Base-by-base conservation (phyloP, 1,284 basidiomycete species). In the Tremellales sp. region DNA sequence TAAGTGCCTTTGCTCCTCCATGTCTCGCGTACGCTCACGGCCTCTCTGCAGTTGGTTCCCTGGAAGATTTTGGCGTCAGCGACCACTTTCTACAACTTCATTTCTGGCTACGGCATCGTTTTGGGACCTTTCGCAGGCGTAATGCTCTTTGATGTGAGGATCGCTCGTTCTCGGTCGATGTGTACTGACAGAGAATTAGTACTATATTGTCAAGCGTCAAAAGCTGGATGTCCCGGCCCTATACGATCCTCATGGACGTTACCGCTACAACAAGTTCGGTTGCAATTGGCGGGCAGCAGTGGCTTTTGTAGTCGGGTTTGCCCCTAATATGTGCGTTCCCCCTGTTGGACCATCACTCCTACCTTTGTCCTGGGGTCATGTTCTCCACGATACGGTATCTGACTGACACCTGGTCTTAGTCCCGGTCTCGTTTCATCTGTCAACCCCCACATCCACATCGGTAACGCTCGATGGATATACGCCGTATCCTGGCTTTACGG, bases 241-340 rank as follows among this genome's bases (percentile, higher is more conserved):
- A 16, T 58, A 53, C 45, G 38, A 44, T 16, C 46, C 48, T 14
- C 9, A 40, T n/a, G 53, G 53, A 3, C 49, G 51, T 35, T 58
- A 58, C 51, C 49, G 47, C 22, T 58, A 32, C 29, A 12, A 48
- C 45, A 25, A n/a, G 3, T 16, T 31, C 18, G 81, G 79, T 2
- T 83, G 81, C 81, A 88, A 87, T 68, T 81, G 76, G 72, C 76
- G 82, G 77, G 64, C 70, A 3, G 66, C 66, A 48, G 59, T 54
- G 14, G 63, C 64, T n/a, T 67, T 52, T 38, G 22, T 87, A 44
- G 65, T 81, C 9, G 85, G 87, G 13, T 84, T 90, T 50, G 74
- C 83, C 19, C 84, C 87, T 70, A 87, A 87, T 60, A 81, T 87
- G n/a, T n/a, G n/a, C n/a, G n/a, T n/a, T n/a, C n/a, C n/a, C n/a